Evolutionary conservation across 306 rosid species (phyloP).

Genomic region (Trifolium pratense): DNA sequence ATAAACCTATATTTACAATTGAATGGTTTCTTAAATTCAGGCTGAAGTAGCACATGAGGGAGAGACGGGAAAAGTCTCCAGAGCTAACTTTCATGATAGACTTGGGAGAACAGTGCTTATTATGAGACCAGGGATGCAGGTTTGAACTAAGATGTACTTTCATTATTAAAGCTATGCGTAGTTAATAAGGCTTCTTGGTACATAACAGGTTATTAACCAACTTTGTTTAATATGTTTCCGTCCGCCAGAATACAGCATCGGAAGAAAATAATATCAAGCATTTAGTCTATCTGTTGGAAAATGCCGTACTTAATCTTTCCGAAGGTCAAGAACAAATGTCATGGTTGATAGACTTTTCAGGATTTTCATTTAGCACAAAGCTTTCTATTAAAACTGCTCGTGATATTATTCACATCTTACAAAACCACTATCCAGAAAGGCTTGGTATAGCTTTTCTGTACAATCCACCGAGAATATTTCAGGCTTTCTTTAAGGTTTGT

Average conservation of each 20-base stretch:
- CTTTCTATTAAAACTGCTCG: constrained; percentile 69
- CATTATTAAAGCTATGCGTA: constrained; percentile 2
- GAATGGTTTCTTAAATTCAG: constrained; percentile 45
- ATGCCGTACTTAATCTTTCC: constrained; percentile 77
- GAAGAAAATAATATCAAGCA: constrained; percentile 67
- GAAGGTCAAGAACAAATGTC: constrained; percentile 92
- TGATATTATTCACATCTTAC: constrained; percentile 76
- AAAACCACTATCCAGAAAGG: constrained; percentile 93
- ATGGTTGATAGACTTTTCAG: constrained; percentile 89
- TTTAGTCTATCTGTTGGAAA: constrained; percentile 82
- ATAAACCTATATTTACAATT: constrained; percentile 24
- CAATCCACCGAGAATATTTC: constrained; percentile 89
- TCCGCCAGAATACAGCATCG: constrained; percentile 68
- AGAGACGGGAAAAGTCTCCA: constrained; percentile 84
- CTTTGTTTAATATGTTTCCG: constrained; percentile 21
- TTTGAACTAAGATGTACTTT: constrained; percentile 25
- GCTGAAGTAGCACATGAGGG: constrained; percentile 90
- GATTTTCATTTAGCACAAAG: constrained; percentile 63
- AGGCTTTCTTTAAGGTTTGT: constrained; percentile 85
- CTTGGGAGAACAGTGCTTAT: constrained; percentile 87
- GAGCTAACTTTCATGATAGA: constrained; percentile 78
- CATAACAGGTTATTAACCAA: constrained; percentile 9
- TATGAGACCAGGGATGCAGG: constrained; percentile 79
- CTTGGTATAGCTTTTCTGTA: constrained; percentile 75
- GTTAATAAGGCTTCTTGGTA: constrained; percentile 14